Percentiles rank a stretch among this genome's conserved stretches.
Conservation (phyloP, 2,329 filamentous ascomycete species). For the Xylogone sp. region DNA sequence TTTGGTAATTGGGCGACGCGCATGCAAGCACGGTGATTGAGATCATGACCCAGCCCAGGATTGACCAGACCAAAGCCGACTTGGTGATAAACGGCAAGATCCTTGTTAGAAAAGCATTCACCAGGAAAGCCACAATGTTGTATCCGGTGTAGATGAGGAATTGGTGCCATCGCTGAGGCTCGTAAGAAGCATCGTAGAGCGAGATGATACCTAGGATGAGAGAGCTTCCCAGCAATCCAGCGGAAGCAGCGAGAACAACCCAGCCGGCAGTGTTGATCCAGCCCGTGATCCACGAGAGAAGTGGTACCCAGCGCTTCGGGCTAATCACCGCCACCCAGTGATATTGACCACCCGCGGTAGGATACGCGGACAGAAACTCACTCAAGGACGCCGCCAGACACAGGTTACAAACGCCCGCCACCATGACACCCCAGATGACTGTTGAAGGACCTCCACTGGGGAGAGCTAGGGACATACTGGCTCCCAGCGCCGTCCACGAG, state of each 20-base stretch:
- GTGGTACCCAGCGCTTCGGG: conserved; percentile 38
- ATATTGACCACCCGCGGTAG: conserved; percentile 53
- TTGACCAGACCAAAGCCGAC: conserved; percentile 48
- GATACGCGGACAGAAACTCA: conserved; percentile 53
- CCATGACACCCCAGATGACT: conserved; percentile 68
- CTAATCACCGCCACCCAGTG: conserved; percentile 55
- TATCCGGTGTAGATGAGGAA: conserved; percentile 50
- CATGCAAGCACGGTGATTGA: conserved; percentile 47
- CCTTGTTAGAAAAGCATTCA: conserved; percentile 47
- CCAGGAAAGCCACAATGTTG: conserved; percentile 36
- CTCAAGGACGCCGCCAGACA: conserved; percentile 53
- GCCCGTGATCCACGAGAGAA: conserved; percentile 40
- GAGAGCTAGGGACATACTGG: conserved; percentile 44
- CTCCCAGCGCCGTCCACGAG: conserved; percentile 52
- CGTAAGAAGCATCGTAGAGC: conserved; percentile 43
- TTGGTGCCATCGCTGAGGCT: conserved; percentile 50
- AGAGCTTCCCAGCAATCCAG: conserved; percentile 49
- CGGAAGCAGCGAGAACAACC: conserved; percentile 43
- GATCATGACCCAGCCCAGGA: conserved; percentile 47
- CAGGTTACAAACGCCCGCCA: conserved; percentile 50
- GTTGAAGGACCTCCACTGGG: conserved; percentile 68
- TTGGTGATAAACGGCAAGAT: conserved; percentile 46
- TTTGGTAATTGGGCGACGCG: conserved; percentile 47
- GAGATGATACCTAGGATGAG: conserved; percentile 52
- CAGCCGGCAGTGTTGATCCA: conserved; percentile 44